Evolutionary conservation across 768 basidiomycete species (phyloP).

Genomic region (Boletellus ananas): DNA sequence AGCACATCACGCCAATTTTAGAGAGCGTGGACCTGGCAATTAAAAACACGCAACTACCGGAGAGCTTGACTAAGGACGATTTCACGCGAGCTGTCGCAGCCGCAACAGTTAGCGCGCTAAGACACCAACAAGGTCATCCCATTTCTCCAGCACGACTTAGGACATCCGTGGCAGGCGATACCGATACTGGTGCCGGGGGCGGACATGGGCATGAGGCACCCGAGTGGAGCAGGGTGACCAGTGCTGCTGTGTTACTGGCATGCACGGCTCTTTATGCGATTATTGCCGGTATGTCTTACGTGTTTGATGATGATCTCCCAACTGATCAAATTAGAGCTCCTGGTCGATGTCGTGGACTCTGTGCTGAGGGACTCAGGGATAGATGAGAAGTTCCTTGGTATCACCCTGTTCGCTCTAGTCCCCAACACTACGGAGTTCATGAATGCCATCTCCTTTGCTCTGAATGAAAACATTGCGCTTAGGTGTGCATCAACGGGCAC

Average conservation of each 20-base stretch:
- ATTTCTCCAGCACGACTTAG: slow-evolving; percentile 48
- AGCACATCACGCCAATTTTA: slow-evolving; percentile 57
- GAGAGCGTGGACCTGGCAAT: slow-evolving; percentile 79
- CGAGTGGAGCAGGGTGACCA: slow-evolving; percentile 88
- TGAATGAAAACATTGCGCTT: slow-evolving; percentile 94
- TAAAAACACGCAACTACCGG: slow-evolving; percentile 55
- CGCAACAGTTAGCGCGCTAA: slow-evolving; percentile 86
- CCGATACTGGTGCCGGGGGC: slow-evolving; percentile 42
- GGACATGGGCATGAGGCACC: slow-evolving; percentile 92
- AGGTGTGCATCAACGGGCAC: slow-evolving; percentile 50
- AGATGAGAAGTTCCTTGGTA: slow-evolving; percentile 95
- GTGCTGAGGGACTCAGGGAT: slow-evolving; percentile 87
- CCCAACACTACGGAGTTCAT: slow-evolving; percentile 99
- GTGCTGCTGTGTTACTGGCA: slow-evolving; percentile 81
- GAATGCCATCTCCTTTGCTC: slow-evolving; percentile 97
- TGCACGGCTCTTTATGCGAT: slow-evolving; percentile 93
- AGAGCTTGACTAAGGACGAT: slow-evolving; percentile 75
- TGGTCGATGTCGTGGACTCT: slow-evolving; percentile 94
- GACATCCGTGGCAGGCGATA: slow-evolving; percentile 34
- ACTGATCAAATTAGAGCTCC: slow-evolving; percentile 58
- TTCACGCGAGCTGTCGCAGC: slow-evolving; percentile 93
- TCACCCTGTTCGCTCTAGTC: slow-evolving; percentile 94
- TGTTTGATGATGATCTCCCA: neutral
- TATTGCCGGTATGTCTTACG: slow-evolving; percentile 75
- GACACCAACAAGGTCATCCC: slow-evolving; percentile 66